phyloP scores from a whole-genome alignment of 805 yeast genomes.

The Scheffersomyces lignosus region DNA sequence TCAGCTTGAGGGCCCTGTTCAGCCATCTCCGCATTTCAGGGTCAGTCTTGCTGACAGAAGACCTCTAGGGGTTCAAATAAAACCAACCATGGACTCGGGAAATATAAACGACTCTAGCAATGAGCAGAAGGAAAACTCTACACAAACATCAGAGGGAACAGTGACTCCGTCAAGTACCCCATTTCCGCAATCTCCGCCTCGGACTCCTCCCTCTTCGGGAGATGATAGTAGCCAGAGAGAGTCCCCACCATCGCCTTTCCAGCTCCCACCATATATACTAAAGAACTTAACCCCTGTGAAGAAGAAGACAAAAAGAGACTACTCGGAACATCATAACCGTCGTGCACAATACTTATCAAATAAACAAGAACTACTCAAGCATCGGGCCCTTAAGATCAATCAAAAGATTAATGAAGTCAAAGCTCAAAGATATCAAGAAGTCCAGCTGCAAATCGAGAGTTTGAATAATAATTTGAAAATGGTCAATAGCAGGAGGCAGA shows the following conservation, averaged over 20 bases:
- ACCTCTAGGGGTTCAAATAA: too few species aligned
- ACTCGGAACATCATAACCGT: not conserved
- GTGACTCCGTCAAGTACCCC: not conserved
- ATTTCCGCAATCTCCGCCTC: not conserved
- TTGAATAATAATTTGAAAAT: slow-evolving; percentile 1
- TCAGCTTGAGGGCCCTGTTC: too few species aligned
- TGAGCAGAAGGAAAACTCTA: not conserved
- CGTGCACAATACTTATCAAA: not conserved
- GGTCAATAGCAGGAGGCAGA: slow-evolving; percentile 3
- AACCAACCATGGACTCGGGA: not conserved
- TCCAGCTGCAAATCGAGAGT: slow-evolving; percentile 1
- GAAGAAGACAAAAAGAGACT: not conserved
- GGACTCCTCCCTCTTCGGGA: not conserved
- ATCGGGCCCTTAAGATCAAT: not conserved
- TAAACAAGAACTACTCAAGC: not conserved
- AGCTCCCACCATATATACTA: slow-evolving; percentile 8
- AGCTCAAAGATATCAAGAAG: not conserved
- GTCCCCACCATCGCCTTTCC: not conserved
- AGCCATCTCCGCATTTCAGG: too few species aligned
- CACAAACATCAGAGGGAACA: not conserved
- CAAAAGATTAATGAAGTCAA: not conserved
- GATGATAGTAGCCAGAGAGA: too few species aligned
- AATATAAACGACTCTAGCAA: not conserved
- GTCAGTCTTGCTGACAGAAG: too few species aligned
- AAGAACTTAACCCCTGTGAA: slow-evolving; percentile 8